These are phyloP conservation scores for Solanum medicagineum DNA, from an alignment of 257 asterid genomes.

Conservation along the genomic window DNA sequence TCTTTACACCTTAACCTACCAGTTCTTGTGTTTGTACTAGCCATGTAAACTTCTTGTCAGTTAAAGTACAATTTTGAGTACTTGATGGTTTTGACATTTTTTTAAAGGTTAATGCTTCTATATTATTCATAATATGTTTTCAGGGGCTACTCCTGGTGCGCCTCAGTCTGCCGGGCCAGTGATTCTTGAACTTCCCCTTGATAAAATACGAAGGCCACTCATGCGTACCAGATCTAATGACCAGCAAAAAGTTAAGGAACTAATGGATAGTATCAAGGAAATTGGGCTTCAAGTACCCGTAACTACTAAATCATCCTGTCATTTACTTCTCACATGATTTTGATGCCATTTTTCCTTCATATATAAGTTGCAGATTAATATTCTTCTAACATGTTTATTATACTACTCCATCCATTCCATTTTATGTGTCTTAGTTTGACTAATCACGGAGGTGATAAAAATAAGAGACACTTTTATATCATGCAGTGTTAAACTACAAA, in stretches of 20 bases:
- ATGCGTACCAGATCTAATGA: conserved; percentile 88
- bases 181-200: conserved; percentile 79
- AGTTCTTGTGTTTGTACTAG: neutral
- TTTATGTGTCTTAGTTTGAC: neutral
- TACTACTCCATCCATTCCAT: neutral
- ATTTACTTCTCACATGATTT: neutral
- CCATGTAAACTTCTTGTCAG: neutral
- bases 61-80: neutral
- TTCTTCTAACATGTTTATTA: neutral
- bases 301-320: conserved; percentile 12
- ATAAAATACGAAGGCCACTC: conserved; percentile 71
- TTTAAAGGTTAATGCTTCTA: neutral
- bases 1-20: neutral
- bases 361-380: neutral
- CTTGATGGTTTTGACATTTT: neutral
- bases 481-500: neutral
- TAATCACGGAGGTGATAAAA: neutral
- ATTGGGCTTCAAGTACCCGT: conserved; percentile 99
- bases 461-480: neutral
- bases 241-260: conserved; percentile 62
- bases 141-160: conserved; percentile 56
- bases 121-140: neutral
- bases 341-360: neutral
- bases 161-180: conserved; percentile 63
- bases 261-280: conserved; percentile 66